These are phyloP conservation scores for Claviceps sp. DNA, from an alignment of 2,329 filamentous ascomycete genomes.

Conservation along the genomic window DNA sequence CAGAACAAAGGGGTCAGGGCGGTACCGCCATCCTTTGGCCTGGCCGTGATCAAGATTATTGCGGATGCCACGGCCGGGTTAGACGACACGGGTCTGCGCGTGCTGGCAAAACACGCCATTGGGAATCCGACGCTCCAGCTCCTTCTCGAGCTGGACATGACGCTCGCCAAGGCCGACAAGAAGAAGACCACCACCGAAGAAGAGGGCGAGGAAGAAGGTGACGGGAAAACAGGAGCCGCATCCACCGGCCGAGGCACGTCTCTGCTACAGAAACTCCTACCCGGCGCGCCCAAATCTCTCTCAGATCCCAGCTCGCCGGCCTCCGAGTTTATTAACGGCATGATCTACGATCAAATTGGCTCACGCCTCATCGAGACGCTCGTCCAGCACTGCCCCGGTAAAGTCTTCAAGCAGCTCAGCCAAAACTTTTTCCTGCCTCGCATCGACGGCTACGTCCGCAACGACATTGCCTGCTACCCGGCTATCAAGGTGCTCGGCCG, in stretches of 20 bases:
- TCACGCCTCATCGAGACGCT: constrained; percentile 84
- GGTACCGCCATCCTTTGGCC: constrained; percentile 67
- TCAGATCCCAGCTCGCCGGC: constrained; percentile 60
- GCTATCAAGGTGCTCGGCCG: constrained; percentile 72
- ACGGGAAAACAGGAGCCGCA: background rate
- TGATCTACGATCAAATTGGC: constrained; percentile 82
- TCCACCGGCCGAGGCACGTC: constrained; percentile 20
- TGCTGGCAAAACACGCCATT: constrained; percentile 76
- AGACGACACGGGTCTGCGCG: constrained; percentile 66
- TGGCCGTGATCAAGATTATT: constrained; percentile 72
- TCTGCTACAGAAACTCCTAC: constrained; percentile 65
- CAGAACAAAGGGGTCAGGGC: constrained; percentile 29
- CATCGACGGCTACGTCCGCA: constrained; percentile 69
- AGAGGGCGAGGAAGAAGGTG: background rate
- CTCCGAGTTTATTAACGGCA: constrained; percentile 64
- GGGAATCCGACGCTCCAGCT: constrained; percentile 91
- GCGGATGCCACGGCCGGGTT: constrained; percentile 59
- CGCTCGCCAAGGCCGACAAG: constrained; percentile 40
- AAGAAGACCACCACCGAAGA: background rate
- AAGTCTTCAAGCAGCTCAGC: constrained; percentile 82
- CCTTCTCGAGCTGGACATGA: constrained; percentile 73
- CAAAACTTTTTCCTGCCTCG: constrained; percentile 65
- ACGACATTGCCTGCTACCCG: constrained; percentile 82
- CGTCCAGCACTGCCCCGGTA: constrained; percentile 66
- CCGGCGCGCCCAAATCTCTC: constrained; percentile 58